Conservation (phyloP, 768 basidiomycete genomes). For the Lenzites betulinus region DNA sequence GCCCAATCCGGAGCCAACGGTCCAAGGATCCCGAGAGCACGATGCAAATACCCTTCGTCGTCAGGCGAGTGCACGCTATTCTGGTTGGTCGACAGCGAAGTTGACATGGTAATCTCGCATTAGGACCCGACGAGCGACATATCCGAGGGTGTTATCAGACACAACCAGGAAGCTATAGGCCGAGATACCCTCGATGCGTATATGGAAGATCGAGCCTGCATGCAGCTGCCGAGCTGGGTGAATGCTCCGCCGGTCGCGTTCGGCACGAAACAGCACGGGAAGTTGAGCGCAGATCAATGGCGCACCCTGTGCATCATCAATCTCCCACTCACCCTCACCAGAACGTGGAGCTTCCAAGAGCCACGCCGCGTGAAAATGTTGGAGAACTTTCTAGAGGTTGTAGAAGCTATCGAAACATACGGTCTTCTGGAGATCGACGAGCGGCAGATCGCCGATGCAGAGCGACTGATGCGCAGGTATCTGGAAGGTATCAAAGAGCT, state of each 20-base stretch:
- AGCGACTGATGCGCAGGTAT: slow-evolving; percentile 23
- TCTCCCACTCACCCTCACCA: slow-evolving; percentile 36
- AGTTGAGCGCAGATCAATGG: slow-evolving; percentile 40
- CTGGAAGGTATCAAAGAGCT: slow-evolving; percentile 21
- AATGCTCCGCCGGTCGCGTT: slow-evolving; percentile 32
- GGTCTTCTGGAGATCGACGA: neutral
- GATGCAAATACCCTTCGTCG: too few species aligned
- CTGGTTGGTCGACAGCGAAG: too few species aligned
- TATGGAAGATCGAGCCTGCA: neutral
- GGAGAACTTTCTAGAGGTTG: slow-evolving; percentile 34
- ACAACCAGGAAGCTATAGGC: neutral
- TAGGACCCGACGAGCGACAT: too few species aligned
- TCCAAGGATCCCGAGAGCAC: too few species aligned
- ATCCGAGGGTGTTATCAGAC: too few species aligned
- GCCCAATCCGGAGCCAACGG: too few species aligned
- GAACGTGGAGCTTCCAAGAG: slow-evolving; percentile 34
- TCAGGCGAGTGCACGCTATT: too few species aligned
- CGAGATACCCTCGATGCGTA: neutral
- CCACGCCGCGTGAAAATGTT: slow-evolving; percentile 23
- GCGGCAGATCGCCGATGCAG: neutral
- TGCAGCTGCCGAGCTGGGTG: slow-evolving; percentile 35
- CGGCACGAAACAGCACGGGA: slow-evolving; percentile 33
- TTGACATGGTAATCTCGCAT: too few species aligned
- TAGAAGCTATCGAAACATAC: slow-evolving; percentile 18
- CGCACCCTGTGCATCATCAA: slow-evolving; percentile 34